Base-by-base conservation (phyloP, 805 yeast species). In the Vanderwaltozyma yarrowii region DNA sequence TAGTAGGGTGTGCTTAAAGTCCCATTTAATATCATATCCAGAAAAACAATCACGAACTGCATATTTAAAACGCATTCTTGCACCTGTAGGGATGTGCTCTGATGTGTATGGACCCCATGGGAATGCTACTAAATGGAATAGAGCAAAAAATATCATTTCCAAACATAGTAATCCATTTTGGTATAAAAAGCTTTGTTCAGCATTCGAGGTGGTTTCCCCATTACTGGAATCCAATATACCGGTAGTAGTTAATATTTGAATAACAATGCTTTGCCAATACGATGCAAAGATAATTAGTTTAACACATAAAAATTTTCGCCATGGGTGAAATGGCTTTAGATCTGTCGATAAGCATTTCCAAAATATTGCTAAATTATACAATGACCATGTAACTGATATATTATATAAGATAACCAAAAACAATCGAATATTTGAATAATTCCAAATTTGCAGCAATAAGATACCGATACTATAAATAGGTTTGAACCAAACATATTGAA, bases 401-500 rank as follows among this genome's bases (percentile, higher is more conserved):
- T 92, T 92, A 61, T 92, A 92, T 48, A 76, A 74, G 6, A 76
- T 60, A 13, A 80, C 73, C 2, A 59, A 45, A 12, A 64, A 35
- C 11, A 75, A 64, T 46, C 76, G 60, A 39, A 71, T 65, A 37
- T 72, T 70, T 18, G 71, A 71, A 36, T 66, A 50, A 0, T 77
- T 74, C 13, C 66, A 40, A 0, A 70, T 42, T 42, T 76, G 73
- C 23, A 74, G 60, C 3, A 29, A 71, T 37, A 18, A 73, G 55
- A 19, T 71, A 66, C n/a, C 62, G 11, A 78, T 42, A 42, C 87
- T 80, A n/a, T 88, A 67, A 12, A 85, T 43, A 0, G 96, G 96
- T 51, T 94, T 88, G 42, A 88, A 58, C 96, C 96, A 92, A 7
- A 89, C 95, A 54, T 89, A 92, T 58, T 92, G 99, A 36, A 92